Evolutionary conservation across 129 eudicot species (phyloP).

Genomic region (Ambrosia trifida): DNA sequence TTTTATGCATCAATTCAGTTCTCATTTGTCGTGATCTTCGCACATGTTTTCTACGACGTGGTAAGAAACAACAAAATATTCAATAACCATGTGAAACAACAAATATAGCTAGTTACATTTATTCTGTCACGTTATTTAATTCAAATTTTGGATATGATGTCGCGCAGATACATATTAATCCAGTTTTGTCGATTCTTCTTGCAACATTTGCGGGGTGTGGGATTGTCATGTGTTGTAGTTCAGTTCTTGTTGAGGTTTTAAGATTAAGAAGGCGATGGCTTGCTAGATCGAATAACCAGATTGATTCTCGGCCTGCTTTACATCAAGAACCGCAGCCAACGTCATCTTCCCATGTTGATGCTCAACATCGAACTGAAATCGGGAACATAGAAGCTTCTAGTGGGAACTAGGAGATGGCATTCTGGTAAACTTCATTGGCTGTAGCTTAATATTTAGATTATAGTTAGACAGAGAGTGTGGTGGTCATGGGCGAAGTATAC

Average conservation of each 20-base stretch:
- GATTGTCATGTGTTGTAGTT: slow-evolving; percentile 77
- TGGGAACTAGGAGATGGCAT: slow-evolving; percentile 15
- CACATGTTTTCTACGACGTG: slow-evolving; percentile 80
- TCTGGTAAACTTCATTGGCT: slow-evolving; percentile 18
- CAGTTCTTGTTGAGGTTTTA: slow-evolving; percentile 62
- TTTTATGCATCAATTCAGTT: slow-evolving; percentile 77
- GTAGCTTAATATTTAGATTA: slow-evolving; percentile 14
- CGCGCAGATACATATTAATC: slow-evolving; percentile 63
- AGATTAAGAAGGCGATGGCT: slow-evolving; percentile 64
- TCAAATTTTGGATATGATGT: not conserved
- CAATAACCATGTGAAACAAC: not conserved
- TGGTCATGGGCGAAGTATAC: too few species aligned
- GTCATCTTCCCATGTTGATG: slow-evolving; percentile 31
- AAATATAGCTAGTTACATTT: not conserved
- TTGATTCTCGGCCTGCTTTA: slow-evolving; percentile 28
- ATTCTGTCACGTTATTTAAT: not conserved
- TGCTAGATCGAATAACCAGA: slow-evolving; percentile 26
- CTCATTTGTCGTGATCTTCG: slow-evolving; percentile 74
- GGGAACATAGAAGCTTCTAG: slow-evolving; percentile 43
- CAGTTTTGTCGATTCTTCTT: slow-evolving; percentile 70
- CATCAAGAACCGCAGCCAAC: slow-evolving; percentile 32
- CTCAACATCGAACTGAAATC: slow-evolving; percentile 25
- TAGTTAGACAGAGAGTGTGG: slow-evolving; percentile 13
- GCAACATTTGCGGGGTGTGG: slow-evolving; percentile 89
- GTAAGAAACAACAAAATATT: slow-evolving; percentile 46